A percentile compares a stretch with the other conserved stretches of the same genome.
phyloP scores from a whole-genome alignment of 2,329 filamentous ascomycete species.

The Polytolypa hystricis region DNA sequence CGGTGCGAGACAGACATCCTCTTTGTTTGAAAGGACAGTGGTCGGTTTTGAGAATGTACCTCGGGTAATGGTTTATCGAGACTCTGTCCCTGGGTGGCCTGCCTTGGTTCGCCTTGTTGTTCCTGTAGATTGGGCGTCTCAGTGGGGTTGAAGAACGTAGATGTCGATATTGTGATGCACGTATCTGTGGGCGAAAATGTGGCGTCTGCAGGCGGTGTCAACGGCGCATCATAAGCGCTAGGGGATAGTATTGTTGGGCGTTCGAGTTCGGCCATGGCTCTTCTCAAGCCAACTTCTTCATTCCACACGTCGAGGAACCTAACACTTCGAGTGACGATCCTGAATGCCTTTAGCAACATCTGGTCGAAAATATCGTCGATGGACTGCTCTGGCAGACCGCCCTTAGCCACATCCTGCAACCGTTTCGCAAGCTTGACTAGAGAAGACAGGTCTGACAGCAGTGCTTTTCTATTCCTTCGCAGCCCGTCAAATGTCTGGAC shows the following conservation, averaged over 20 bases:
- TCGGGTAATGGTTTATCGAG: neutral
- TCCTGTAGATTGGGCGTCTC: neutral
- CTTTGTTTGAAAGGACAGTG: conserved; percentile 31
- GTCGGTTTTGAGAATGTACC: conserved; percentile 17
- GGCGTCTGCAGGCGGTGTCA: conserved; percentile 28
- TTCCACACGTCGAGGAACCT: conserved; percentile 80
- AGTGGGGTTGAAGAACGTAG: neutral
- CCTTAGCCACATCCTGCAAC: conserved; percentile 61
- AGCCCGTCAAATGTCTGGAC: conserved; percentile 67
- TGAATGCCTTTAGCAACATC: conserved; percentile 87
- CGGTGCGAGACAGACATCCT: conserved; percentile 55
- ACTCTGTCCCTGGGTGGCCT: neutral
- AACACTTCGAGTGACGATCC: conserved; percentile 82
- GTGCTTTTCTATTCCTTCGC: conserved; percentile 69
- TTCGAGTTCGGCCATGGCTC: conserved; percentile 30
- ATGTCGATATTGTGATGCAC: neutral
- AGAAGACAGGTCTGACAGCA: conserved; percentile 79
- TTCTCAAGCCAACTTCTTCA: conserved; percentile 39
- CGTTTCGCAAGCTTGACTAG: conserved; percentile 82
- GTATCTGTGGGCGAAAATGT: conserved; percentile 16
- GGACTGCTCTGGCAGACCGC: conserved; percentile 29
- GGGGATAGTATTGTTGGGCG: conserved; percentile 13
- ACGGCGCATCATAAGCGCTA: conserved; percentile 21
- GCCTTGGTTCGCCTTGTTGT: too few species aligned
- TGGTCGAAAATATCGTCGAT: conserved; percentile 62